Evolutionary conservation across 2,329 filamentous ascomycete species (phyloP), one percentile per base, ranked within the genome.

Genomic region (Triangularia verruculosa): DNA sequence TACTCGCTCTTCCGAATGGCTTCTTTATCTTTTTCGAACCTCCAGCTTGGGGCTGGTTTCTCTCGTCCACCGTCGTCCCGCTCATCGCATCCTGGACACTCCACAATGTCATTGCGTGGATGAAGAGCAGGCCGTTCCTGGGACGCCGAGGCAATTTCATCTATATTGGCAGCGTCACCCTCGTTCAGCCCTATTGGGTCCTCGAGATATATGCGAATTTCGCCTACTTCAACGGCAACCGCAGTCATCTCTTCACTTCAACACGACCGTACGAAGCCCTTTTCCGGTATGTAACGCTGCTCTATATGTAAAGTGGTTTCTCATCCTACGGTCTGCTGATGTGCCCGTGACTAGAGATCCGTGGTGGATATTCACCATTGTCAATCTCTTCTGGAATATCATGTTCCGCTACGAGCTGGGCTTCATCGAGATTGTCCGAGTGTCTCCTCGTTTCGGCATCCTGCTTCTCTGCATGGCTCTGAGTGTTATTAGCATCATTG

Each of bases 91-190:
- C 84, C 3, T 89, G 86, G 84, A 81, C 78, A 12, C 74, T 89
- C 8, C 87, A 89, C 73, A 89, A 89, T 66, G 79, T 89, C 64
- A 85, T 89, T 64, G 81, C 86, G 0, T 89, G 86, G 87, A 82
- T 89, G 74, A 89, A 89, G 74, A 86, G 84, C 66, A 82, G 80
- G 60, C 86, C 86, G 0, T 88, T 88, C 68, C 75, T 88, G 7
- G 78, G 78, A 2, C 78, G 74, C 28, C 74, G 77, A 7, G 79
- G 80, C 28, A 86, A 81, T 55, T 70, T 77, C 9, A 72, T 87
- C 61, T 89, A 88, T 70, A 85, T 89, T 58, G 76, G 77, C 52
- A 87, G 83, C 0, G 79, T 89, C 51, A 74, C 85, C 11, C 74
- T 87, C 1, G 85, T 79, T 11, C 84, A 87, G 66, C 85, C 86